A percentile compares a stretch with the other conserved stretches of the same genome.
These are phyloP conservation scores for Biscogniauxia marginata DNA, from an alignment of 2,329 filamentous ascomycete genomes.

Conservation along the genomic window DNA sequence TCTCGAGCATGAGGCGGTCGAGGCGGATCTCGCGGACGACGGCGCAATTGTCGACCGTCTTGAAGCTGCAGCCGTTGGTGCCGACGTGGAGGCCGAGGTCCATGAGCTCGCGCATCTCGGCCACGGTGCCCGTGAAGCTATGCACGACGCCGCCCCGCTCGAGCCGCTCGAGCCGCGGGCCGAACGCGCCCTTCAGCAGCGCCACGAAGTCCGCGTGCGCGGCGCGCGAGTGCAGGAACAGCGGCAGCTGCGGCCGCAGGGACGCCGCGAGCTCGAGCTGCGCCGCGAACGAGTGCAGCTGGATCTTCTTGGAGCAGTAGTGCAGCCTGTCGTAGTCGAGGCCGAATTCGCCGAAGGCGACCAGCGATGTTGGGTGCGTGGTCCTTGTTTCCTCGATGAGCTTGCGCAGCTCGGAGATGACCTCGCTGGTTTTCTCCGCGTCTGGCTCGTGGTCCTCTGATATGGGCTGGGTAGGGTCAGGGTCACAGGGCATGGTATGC, in stretches of 20 bases:
- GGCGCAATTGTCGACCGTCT: conserved; percentile 85
- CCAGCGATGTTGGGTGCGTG: conserved; percentile 45
- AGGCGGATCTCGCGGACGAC: conserved; percentile 80
- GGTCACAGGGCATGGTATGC: conserved; percentile 53
- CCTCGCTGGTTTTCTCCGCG: conserved; percentile 41
- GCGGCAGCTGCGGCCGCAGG: conserved; percentile 70
- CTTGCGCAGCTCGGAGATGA: conserved; percentile 59
- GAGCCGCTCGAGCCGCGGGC: conserved; percentile 60
- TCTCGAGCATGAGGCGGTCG: conserved; percentile 86
- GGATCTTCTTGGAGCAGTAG: conserved; percentile 73
- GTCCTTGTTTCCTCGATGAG: conserved; percentile 61
- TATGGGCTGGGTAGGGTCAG: conserved; percentile 47
- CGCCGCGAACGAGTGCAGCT: conserved; percentile 79
- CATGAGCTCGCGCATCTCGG: conserved; percentile 80
- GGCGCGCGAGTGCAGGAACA: conserved; percentile 90
- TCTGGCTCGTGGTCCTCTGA: conserved; percentile 50
- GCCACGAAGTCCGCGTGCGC: conserved; percentile 81
- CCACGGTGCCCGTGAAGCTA: conserved; percentile 85
- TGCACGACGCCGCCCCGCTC: conserved; percentile 83
- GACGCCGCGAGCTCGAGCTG: conserved; percentile 77
- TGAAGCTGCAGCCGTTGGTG: conserved; percentile 96
- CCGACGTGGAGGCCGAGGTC: conserved; percentile 83
- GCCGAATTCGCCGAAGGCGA: conserved; percentile 92
- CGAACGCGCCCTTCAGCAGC: conserved; percentile 61
- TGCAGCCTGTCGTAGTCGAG: conserved; percentile 93